Evolutionary conservation across 139 green algal genomes (phyloP), one percentile per base, ranked within the genome.

Genomic region (Picochlorum sp.): DNA sequence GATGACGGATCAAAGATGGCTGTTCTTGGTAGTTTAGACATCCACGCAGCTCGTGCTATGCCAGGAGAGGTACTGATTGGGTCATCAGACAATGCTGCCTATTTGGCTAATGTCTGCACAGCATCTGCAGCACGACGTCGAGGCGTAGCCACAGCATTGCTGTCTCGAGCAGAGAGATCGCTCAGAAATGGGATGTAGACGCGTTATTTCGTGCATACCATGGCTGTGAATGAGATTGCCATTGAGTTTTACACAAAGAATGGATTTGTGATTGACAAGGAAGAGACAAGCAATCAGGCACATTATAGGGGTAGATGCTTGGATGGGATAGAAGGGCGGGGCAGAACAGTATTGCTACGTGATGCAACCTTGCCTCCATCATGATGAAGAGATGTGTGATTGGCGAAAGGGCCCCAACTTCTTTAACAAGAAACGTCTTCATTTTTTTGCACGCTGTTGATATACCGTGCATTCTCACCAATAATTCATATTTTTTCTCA

Each of bases 81-180:
- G 0, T 32, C 65, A 54, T 71, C 61, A 37, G 61, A 15, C 11
- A 71, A 72, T 32, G 65, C 75, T 4, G 75, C 75, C 2, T 85
- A 85, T 49, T 68, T 85, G 1, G 78, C 71, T 9, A 85, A 85
- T 59, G 71, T 85, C 11, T 83, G 75, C 45, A 69, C 70, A 15
- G 32, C 68, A 21, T 23, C 59, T 6, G 52, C 34, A 21, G 78
- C 72, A 3, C 45, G 58, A 49, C 63, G 78, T 16, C 65, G 69
- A 23, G 71, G 78, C 2, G 65, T 85, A 15, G 78, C 71, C 5
- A 11, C 54, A 24, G 54, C 54, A 9, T 58, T 84, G 45, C 20
- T 84, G 30, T 13, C 11, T 20, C 28, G 47, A 18, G 73, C 70
- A 4, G 66, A 4, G n/a, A 63, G 4, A 28, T 68, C 38, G 70